A percentile compares a stretch with the other conserved stretches of the same genome.
Evolutionary conservation across 495 filamentous ascomycete species (phyloP).

Genomic region (Parathielavia hyrcaniae): DNA sequence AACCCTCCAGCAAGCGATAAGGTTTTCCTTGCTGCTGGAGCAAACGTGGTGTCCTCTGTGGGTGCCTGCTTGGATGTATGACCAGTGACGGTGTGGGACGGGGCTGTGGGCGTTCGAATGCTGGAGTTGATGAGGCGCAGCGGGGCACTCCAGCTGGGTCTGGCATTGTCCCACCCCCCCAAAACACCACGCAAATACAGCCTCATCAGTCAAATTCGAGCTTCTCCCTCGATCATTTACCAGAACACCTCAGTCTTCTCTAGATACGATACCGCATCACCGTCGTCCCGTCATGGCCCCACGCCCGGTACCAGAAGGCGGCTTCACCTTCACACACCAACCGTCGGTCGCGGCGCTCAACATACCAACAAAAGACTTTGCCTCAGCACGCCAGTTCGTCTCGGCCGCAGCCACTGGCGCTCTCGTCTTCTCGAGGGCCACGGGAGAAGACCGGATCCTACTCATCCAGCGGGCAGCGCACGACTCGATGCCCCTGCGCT

Average conservation of each 20-base stretch:
- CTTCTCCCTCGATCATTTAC: too few species aligned
- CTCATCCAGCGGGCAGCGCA: slow-evolving; percentile 47
- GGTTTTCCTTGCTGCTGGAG: too few species aligned
- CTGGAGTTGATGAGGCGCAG: too few species aligned
- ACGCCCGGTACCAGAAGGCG: slow-evolving; percentile 14
- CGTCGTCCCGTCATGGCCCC: slow-evolving; percentile 12
- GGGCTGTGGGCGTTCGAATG: too few species aligned
- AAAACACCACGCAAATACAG: background rate
- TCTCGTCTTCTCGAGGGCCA: slow-evolving; percentile 33
- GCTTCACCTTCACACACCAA: slow-evolving; percentile 26
- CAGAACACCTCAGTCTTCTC: background rate
- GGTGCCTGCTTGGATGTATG: background rate
- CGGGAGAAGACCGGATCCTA: slow-evolving; percentile 31
- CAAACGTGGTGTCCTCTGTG: background rate
- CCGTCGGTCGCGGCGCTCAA: slow-evolving; percentile 24
- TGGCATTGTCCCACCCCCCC: too few species aligned
- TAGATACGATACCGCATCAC: background rate
- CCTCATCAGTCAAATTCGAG: too few species aligned
- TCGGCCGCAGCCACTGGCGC: slow-evolving; percentile 31
- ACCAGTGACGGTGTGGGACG: too few species aligned
- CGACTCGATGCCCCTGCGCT: slow-evolving; percentile 45
- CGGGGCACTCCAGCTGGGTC: background rate
- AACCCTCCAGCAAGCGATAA: too few species aligned
- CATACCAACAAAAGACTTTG: slow-evolving; percentile 22
- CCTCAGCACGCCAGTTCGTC: slow-evolving; percentile 23